Evolutionary conservation across 176 grass and related monocot genomes (phyloP), one percentile per base, ranked within the genome.

Genomic region (Tillandsia leiboldiana): DNA sequence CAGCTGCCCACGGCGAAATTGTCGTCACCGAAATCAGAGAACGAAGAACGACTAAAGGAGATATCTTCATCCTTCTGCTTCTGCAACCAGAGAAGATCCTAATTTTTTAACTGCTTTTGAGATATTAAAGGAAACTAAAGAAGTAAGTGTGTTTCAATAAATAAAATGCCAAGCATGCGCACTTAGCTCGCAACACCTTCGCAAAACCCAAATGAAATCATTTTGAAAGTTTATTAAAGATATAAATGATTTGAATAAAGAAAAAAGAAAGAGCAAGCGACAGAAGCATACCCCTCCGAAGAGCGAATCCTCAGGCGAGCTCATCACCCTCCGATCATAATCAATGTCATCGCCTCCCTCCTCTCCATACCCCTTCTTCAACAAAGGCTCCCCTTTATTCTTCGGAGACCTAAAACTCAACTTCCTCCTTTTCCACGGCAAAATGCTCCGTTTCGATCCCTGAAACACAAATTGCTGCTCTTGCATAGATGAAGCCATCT

Each of bases 311-410:
- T 90, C 87, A 10, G 80, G 87, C 65, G 93, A 87, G 63, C 81
- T 90, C 80, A 99, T 67, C 47, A 89, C 70, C 49, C 94, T 75
- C 7, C 95, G 82, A 56, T 93, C 95, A 74, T 87, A 90, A 53
- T 99, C 90, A 78, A 99, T 99, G 84, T 94, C 95, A 70, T 99
- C 95, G 51, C 95, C 95, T 28, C 95, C 95, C 80, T 94, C 94
- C 79, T 99, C 94, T 29, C 69, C 84, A 66, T 93, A 75, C 54
- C 63, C 83, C 72, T 88, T 92, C 80, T 99, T 99, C 82, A 99
- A 77, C 42, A 99, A 79, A 27, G 95, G 95, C 52, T 99, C 95
- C 62, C 95, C 95, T 79, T 90, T 99, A 28, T 78, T 65, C 67
- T 90, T 90, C 14, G 75, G 79, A 13, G 73, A 76, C 17, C 72